Base-by-base conservation (phyloP, 108 stramenopile species). In the Seminavis robusta region DNA sequence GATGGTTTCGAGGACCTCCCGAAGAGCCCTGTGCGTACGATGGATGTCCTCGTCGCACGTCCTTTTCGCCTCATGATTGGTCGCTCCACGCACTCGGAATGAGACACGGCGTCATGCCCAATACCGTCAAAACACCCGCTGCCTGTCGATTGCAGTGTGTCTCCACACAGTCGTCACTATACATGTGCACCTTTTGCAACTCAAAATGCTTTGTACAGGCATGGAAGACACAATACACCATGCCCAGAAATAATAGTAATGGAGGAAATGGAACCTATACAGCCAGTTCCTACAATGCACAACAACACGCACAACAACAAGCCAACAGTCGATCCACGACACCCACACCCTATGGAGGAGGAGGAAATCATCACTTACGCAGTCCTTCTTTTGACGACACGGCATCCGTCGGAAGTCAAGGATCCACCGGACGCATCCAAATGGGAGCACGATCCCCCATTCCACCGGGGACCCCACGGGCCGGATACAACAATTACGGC, bases 51-150 rank as follows among this genome's bases (percentile, higher is more conserved):
- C 65, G 92, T 9, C 65, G 86, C 28, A 90, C 83, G 11, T 89
- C 88, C 15, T 94, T 87, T 55, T 88, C 81, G 31, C 92, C 92
- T 17, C 92, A 90, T 45, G 92, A 94, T 42, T 94, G 88, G 88
- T 84, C 81, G n/a, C 76, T 61, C 43, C 85, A 86, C 66, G 88
- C 86, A 11, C 52, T 94, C 8, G 85, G 88, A 19, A 88, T 88
- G 20, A n/a, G n/a, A n/a, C n/a, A n/a, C n/a, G n/a, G n/a, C n/a
- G n/a, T n/a, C n/a, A n/a, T n/a, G n/a, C n/a, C n/a, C n/a, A n/a
- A n/a, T n/a, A n/a, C n/a, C n/a, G n/a, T n/a, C n/a, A n/a, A n/a
- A n/a, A n/a, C n/a, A n/a, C n/a, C n/a, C n/a, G 63, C 84, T n/a
- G 85, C 74, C 17, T 83, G 86, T 54, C 67, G 75, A 1, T 60